Conservation (phyloP, 257 asterid genomes). For the Fraxinus anomala region DNA sequence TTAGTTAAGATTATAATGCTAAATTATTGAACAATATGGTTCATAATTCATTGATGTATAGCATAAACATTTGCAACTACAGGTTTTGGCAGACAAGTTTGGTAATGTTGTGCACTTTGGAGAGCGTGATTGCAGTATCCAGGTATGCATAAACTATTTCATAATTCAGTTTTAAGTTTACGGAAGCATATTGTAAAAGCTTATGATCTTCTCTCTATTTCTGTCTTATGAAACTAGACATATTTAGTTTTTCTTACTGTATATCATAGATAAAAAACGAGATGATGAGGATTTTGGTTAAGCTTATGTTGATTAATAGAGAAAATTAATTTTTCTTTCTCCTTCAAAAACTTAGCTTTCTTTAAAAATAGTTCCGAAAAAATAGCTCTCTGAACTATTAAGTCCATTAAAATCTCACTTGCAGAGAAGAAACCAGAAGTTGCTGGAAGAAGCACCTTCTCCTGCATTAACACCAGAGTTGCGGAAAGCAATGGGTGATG, state of each 20-base stretch:
- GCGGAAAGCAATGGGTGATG: constrained; percentile 99
- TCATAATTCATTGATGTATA: neutral
- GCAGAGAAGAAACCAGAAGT: constrained; percentile 96
- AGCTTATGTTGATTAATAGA: neutral
- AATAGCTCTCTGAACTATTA: neutral
- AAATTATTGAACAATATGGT: neutral
- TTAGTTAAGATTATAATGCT: neutral
- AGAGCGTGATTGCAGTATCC: constrained; percentile 99
- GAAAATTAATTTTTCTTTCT: neutral
- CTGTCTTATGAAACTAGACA: neutral
- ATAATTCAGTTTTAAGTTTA: neutral
- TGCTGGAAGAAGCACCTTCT: constrained; percentile 98
- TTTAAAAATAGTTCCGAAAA: neutral
- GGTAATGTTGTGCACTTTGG: constrained; percentile 97
- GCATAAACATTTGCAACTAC: constrained; percentile 21
- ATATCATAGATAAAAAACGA: neutral
- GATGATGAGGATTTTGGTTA: neutral
- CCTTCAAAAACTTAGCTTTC: neutral
- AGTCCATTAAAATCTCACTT: constrained; percentile 23
- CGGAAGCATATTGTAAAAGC: neutral
- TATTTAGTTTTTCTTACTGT: neutral
- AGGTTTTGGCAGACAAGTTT: constrained; percentile 93
- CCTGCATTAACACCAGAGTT: constrained; percentile 93
- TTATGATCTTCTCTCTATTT: neutral
- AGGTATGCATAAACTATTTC: constrained; percentile 45